Conservation (phyloP, 352 stramenopile genomes). For the Globisporangium camurandrum region DNA sequence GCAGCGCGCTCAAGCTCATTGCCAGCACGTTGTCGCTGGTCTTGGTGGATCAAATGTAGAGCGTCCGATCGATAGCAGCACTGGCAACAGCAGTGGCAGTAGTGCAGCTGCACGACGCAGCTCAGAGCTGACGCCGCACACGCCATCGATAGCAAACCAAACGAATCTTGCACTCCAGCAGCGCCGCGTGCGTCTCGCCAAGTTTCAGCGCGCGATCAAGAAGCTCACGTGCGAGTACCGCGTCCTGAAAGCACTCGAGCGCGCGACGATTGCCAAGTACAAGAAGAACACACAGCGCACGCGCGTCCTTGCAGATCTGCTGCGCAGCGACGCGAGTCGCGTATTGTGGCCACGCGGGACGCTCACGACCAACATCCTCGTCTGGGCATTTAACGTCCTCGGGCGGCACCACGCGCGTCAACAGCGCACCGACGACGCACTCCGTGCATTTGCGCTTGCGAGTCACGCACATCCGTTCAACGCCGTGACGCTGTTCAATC, state of each 20-base stretch:
- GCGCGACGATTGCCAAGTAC: slow-evolving; percentile 21
- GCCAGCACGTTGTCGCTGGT: too few species aligned
- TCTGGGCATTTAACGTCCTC: slow-evolving; percentile 47
- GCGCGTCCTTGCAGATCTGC: slow-evolving; percentile 16
- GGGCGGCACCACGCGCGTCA: slow-evolving; percentile 22
- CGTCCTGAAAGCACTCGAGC: slow-evolving; percentile 32
- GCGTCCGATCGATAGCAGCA: too few species aligned
- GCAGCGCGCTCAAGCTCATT: slow-evolving; percentile 5
- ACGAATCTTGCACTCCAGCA: background rate
- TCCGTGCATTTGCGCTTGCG: slow-evolving; percentile 43
- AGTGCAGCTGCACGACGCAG: background rate
- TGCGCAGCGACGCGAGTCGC: slow-evolving; percentile 11
- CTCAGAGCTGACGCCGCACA: background rate
- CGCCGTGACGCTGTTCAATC: slow-evolving; percentile 39
- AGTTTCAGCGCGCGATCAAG: slow-evolving; percentile 31
- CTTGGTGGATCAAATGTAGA: too few species aligned
- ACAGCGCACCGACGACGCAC: slow-evolving; percentile 31
- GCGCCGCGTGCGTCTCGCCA: slow-evolving; percentile 11
- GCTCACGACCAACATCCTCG: slow-evolving; percentile 28
- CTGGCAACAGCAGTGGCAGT: background rate
- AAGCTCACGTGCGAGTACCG: slow-evolving; percentile 38
- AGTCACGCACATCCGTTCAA: slow-evolving; percentile 34
- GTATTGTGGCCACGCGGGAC: slow-evolving; percentile 32
- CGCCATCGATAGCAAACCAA: too few species aligned
- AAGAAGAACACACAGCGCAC: slow-evolving; percentile 27